Conservation (phyloP, 805 yeast genomes). For the Candida ascalaphidarum region DNA sequence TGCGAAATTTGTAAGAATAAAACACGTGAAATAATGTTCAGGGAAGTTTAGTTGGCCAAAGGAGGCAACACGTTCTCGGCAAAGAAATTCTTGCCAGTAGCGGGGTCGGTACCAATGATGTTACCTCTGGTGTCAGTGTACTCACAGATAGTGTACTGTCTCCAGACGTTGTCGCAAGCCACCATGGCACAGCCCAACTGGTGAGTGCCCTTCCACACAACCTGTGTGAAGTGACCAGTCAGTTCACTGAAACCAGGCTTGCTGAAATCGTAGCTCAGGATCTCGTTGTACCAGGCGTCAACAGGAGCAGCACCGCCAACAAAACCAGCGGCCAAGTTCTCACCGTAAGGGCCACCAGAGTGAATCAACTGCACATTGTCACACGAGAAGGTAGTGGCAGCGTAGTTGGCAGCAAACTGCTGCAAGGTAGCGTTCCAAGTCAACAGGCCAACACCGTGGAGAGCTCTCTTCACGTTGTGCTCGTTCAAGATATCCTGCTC, state of each 20-base stretch:
- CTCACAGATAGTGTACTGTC: slow-evolving; percentile 64
- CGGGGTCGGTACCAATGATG: slow-evolving; percentile 23
- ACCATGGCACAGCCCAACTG: slow-evolving; percentile 61
- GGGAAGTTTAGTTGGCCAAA: too few relatives aligned
- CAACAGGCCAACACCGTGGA: slow-evolving; percentile 22
- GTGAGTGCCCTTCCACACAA: slow-evolving; percentile 58
- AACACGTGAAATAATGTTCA: too few relatives aligned
- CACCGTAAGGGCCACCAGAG: slow-evolving; percentile 64
- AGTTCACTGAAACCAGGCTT: slow-evolving; percentile 42
- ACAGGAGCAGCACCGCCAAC: slow-evolving; percentile 49
- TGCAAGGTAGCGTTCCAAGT: slow-evolving; percentile 26
- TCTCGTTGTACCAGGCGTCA: slow-evolving; percentile 72
- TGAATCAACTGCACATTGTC: slow-evolving; percentile 53
- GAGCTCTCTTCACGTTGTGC: slow-evolving; percentile 29
- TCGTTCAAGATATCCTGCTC: slow-evolving; percentile 22
- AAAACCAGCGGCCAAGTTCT: slow-evolving; percentile 67
- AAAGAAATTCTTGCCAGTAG: slow-evolving; percentile 28
- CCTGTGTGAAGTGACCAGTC: slow-evolving; percentile 76
- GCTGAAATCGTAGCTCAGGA: slow-evolving; percentile 41
- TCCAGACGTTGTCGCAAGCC: slow-evolving; percentile 38
- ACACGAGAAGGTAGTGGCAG: slow-evolving; percentile 42
- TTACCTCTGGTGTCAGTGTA: slow-evolving; percentile 51
- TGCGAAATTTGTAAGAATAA: too few relatives aligned
- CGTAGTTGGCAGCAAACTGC: slow-evolving; percentile 33
- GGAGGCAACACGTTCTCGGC: slow-evolving; percentile 37